phyloP scores from a whole-genome alignment of 2,329 filamentous ascomycete species.

The Verticillium longisporum region DNA sequence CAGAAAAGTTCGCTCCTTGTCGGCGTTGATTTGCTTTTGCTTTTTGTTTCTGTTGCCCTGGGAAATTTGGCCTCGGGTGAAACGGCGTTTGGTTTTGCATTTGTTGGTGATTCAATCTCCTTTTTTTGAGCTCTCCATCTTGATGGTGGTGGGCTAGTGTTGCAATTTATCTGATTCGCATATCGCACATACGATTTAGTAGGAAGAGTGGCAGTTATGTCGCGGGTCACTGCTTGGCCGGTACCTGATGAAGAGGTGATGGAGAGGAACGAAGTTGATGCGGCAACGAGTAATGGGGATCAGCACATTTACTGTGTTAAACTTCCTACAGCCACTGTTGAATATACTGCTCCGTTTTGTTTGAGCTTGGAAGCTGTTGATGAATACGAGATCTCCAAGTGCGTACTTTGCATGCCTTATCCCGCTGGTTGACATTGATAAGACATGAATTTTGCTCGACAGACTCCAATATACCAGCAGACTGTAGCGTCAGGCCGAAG shows the following conservation, averaged over 20 bases:
- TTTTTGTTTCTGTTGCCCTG: neutral
- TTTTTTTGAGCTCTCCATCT: neutral
- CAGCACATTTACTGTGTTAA: neutral
- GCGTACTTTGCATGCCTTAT: too few species aligned
- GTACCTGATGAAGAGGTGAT: neutral
- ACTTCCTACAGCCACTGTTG: neutral
- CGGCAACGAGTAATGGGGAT: neutral
- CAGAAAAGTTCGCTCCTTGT: constrained; percentile 10
- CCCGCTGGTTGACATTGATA: too few species aligned
- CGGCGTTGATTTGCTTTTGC: constrained; percentile 2
- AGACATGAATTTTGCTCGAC: too few species aligned
- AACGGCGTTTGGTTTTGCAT: neutral
- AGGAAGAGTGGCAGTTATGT: neutral
- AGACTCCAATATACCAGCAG: too few species aligned
- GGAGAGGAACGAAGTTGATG: neutral
- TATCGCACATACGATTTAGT: neutral
- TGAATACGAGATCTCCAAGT: too few species aligned
- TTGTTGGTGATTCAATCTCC: neutral
- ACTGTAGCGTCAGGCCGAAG: too few species aligned
- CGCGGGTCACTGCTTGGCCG: neutral
- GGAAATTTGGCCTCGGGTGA: neutral
- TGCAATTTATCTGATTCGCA: neutral
- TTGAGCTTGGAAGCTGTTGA: neutral
- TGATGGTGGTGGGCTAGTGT: neutral
- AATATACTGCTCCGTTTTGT: neutral